Conservation (phyloP, 306 rosid species). For the Quercus alba region DNA sequence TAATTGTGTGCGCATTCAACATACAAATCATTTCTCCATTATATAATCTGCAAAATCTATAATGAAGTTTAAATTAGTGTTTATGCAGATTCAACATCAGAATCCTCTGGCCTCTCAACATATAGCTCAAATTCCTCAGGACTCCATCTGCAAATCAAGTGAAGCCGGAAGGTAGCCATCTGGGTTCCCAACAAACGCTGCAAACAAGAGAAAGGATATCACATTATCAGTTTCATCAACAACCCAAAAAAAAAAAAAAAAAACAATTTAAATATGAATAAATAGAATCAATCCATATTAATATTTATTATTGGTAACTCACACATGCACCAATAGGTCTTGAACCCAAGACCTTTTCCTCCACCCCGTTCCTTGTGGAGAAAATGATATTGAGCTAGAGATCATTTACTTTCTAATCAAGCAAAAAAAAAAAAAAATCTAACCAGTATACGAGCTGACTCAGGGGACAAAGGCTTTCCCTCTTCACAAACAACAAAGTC, state of each 20-base stretch:
- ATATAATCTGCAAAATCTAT: background rate
- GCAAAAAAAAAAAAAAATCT: conserved; percentile 6
- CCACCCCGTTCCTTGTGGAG: too few relatives aligned
- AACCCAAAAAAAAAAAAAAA: background rate
- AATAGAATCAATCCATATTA: too few relatives aligned
- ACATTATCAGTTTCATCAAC: conserved; percentile 8
- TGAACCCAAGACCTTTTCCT: too few relatives aligned
- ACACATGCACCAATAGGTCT: too few relatives aligned
- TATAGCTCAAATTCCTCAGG: conserved; percentile 69
- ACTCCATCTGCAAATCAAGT: conserved; percentile 80
- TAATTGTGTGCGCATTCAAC: background rate
- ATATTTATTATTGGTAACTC: too few relatives aligned
- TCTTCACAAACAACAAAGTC: conserved; percentile 88
- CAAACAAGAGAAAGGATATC: background rate
- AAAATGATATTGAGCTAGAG: background rate
- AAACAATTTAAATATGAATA: background rate
- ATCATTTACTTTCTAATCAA: background rate
- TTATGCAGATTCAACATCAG: conserved; percentile 68
- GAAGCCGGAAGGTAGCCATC: conserved; percentile 78
- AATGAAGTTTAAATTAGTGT: background rate
- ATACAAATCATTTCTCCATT: background rate
- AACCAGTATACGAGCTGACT: conserved; percentile 83
- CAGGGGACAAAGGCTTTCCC: conserved; percentile 90
- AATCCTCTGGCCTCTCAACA: conserved; percentile 63
- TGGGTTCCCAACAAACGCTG: conserved; percentile 79